Evolutionary conservation across 805 yeast genomes (phyloP).

Genomic region (Candida peoriensis): DNA sequence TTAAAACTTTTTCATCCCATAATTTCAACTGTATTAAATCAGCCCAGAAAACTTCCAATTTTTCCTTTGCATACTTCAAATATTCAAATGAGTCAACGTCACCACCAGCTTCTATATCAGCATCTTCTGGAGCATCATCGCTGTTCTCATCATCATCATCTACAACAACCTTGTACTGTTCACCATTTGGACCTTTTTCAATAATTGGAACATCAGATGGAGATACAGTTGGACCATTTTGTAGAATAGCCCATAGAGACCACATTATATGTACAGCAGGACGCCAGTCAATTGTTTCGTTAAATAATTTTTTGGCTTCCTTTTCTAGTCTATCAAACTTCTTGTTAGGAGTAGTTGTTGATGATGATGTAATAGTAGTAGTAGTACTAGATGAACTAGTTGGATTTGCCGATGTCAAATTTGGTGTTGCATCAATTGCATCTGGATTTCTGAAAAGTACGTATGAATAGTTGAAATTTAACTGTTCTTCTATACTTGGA

Average conservation of each 20-base stretch:
- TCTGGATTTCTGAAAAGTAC: slow-evolving; percentile 46
- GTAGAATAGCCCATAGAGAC: slow-evolving; percentile 91
- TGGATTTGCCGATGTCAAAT: too few relatives aligned
- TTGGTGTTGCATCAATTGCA: slow-evolving; percentile 4
- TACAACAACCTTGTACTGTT: slow-evolving; percentile 34
- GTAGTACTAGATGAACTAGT: too few relatives aligned
- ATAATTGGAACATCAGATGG: slow-evolving; percentile 20
- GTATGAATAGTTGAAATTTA: slow-evolving; percentile 73
- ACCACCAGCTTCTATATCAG: slow-evolving; percentile 23
- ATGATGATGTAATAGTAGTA: too few relatives aligned
- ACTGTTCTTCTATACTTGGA: slow-evolving; percentile 65
- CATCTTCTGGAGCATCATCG: slow-evolving; percentile 26
- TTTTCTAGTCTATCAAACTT: slow-evolving; percentile 37
- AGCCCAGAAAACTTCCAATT: slow-evolving; percentile 66
- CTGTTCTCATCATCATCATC: slow-evolving; percentile 24
- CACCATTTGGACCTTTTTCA: slow-evolving; percentile 54
- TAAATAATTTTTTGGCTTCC: slow-evolving; percentile 47
- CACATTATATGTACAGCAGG: slow-evolving; percentile 74
- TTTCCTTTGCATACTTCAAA: slow-evolving; percentile 67
- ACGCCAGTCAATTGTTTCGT: slow-evolving; percentile 74
- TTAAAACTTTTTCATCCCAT: slow-evolving; percentile 28
- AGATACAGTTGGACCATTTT: slow-evolving; percentile 42
- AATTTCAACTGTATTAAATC: slow-evolving; percentile 65
- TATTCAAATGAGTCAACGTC: slow-evolving; percentile 72
- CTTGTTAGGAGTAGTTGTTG: slow-evolving; percentile 19